Evolutionary conservation across 2,329 filamentous ascomycete genomes (phyloP).

Genomic region (Pestalotiopsis sp.): DNA sequence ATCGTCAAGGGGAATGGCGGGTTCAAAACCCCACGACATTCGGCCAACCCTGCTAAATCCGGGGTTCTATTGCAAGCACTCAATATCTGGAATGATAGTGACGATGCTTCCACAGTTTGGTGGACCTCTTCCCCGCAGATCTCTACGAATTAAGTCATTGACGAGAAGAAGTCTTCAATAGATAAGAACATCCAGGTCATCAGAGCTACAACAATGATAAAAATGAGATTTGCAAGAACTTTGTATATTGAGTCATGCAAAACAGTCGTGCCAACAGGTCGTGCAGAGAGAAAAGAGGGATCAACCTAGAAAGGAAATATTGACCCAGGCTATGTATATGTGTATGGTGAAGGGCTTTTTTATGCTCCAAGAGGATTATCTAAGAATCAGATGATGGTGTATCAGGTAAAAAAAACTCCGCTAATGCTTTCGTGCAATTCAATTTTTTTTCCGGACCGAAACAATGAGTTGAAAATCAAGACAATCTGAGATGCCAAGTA

Average conservation of each 20-base stretch:
- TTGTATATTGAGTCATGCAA: neutral
- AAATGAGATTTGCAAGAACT: neutral
- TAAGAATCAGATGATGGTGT: neutral
- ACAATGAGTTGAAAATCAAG: neutral
- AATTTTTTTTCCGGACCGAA: neutral
- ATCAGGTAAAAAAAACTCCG: neutral
- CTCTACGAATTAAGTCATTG: too few relatives aligned
- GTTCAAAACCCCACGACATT: too few relatives aligned
- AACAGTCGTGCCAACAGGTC: neutral
- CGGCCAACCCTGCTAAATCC: too few relatives aligned
- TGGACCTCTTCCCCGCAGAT: too few relatives aligned
- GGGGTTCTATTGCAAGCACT: too few relatives aligned
- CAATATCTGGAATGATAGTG: too few relatives aligned
- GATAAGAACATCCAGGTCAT: too few relatives aligned
- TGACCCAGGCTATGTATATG: neutral
- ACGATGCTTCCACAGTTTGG: too few relatives aligned
- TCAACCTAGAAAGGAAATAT: neutral
- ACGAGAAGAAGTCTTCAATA: too few relatives aligned
- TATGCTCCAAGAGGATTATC: neutral
- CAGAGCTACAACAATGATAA: neutral
- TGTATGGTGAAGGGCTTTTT: neutral
- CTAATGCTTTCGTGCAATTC: neutral
- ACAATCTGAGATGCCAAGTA: neutral
- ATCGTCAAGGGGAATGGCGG: neutral
- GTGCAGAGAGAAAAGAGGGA: neutral